Evolutionary conservation across 345 rosid genomes (phyloP).

Genomic region (Arabis hirsuta): DNA sequence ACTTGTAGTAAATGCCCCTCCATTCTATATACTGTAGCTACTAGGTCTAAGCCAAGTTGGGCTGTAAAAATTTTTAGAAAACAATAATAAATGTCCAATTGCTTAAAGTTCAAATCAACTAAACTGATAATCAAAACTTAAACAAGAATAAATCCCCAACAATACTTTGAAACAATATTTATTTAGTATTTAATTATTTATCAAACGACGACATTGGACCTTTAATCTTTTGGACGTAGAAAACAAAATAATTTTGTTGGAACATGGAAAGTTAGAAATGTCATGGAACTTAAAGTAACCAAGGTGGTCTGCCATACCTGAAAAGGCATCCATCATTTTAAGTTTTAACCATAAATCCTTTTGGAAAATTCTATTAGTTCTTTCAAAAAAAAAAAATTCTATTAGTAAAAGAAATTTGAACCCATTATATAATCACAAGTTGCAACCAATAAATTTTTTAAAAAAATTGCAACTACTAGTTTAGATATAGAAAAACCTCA

Average conservation of each 20-base stretch:
- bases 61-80: not conserved
- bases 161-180: slow-evolving; percentile 26
- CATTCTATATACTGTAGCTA: not conserved
- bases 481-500: not conserved
- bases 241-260: slow-evolving; percentile 36
- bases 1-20: not conserved
- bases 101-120: not conserved
- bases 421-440: slow-evolving; percentile 9
- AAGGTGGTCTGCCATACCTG: slow-evolving; percentile 41
- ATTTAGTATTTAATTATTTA: not conserved
- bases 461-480: not conserved
- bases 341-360: slow-evolving; percentile 18
- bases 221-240: slow-evolving; percentile 25
- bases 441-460: not conserved
- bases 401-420: not conserved
- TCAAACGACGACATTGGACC: slow-evolving; percentile 13
- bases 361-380: not conserved
- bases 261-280: slow-evolving; percentile 25
- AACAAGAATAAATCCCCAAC: not conserved
- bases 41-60: slow-evolving; percentile 6
- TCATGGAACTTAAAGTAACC: slow-evolving; percentile 30
- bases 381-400: not conserved
- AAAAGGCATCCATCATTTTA: slow-evolving; percentile 32
- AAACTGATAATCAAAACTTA: not conserved
- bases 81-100: not conserved